phyloP scores from a whole-genome alignment of 1,284 basidiomycete species.

The Microbotryum lychnidis-dioicae region DNA sequence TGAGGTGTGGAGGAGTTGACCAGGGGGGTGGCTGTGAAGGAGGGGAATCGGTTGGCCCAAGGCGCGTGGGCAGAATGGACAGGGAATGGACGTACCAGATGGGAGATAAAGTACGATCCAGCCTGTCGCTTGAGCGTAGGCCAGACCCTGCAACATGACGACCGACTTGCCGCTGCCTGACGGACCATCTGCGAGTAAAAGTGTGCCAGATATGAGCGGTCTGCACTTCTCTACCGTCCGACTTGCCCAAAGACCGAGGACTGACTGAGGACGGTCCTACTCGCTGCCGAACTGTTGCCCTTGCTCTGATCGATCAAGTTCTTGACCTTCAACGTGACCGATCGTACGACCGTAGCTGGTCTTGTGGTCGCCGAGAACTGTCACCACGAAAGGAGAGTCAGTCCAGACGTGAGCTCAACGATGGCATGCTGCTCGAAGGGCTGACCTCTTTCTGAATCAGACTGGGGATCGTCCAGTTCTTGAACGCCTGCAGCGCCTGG shows the following conservation, averaged over 20 bases:
- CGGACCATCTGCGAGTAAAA: constrained; percentile 54
- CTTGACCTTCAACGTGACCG: constrained; percentile 51
- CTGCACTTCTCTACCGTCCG: not conserved
- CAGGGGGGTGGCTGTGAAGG: constrained; percentile 53
- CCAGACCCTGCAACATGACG: constrained; percentile 68
- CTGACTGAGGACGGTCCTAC: constrained; percentile 17
- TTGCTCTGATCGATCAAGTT: constrained; percentile 49
- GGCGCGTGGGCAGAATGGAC: not conserved
- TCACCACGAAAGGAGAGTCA: too few species aligned
- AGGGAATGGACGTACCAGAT: constrained; percentile 48
- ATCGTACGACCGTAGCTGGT: constrained; percentile 59
- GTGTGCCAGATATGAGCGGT: not conserved
- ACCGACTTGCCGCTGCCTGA: constrained; percentile 76
- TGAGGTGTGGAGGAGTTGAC: constrained; percentile 72
- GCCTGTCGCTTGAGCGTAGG: constrained; percentile 59
- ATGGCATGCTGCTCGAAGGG: too few species aligned
- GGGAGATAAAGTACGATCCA: constrained; percentile 91
- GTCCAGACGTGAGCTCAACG: too few species aligned
- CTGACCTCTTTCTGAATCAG: constrained; percentile 16
- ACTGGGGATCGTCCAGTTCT: constrained; percentile 11
- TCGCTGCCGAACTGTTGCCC: constrained; percentile 4
- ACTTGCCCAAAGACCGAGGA: too few species aligned
- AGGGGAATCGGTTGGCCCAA: not conserved
- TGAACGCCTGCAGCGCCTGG: constrained; percentile 14
- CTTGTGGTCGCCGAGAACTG: constrained; percentile 59